A percentile compares a stretch with the other conserved stretches of the same genome.
These are phyloP conservation scores for Umbelopsis sp. DNA, from an alignment of 371 early-diverging fungal genomes.

Conservation along the genomic window DNA sequence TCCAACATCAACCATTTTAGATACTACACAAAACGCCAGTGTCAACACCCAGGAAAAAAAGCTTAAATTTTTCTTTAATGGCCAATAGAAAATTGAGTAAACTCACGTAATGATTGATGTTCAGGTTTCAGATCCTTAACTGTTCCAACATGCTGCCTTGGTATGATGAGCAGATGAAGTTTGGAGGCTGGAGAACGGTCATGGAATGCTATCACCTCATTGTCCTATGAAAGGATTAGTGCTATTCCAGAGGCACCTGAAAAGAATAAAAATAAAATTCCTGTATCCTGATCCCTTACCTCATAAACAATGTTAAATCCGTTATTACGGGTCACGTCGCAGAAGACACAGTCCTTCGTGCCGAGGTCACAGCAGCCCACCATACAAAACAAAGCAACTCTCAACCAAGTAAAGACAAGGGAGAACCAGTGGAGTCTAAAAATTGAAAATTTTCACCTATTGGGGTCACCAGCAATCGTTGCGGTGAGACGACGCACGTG, in stretches of 20 bases:
- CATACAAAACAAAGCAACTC: neutral
- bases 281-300: slow-evolving; percentile 17
- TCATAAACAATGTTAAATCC: slow-evolving; percentile 31
- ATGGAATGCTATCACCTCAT: slow-evolving; percentile 56
- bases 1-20: slow-evolving; percentile 50
- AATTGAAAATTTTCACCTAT: too few relatives aligned
- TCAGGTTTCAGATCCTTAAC: slow-evolving; percentile 38
- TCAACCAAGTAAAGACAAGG: neutral
- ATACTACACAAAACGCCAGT: slow-evolving; percentile 26
- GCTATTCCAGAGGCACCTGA: neutral
- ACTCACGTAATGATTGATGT: slow-evolving; percentile 57
- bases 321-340: slow-evolving; percentile 25
- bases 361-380: neutral
- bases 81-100: slow-evolving; percentile 15
- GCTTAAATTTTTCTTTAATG: neutral
- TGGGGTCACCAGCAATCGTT: too few relatives aligned
- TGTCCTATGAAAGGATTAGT: slow-evolving; percentile 39
- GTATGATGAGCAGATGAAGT: slow-evolving; percentile 59
- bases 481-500: too few relatives aligned
- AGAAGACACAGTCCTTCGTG: slow-evolving; percentile 24
- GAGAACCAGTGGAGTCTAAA: too few relatives aligned
- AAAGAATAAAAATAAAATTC: neutral
- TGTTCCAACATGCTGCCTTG: slow-evolving; percentile 50
- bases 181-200: slow-evolving; percentile 62
- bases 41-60: slow-evolving; percentile 10